Base-by-base conservation (phyloP, 2,329 filamentous ascomycete genomes). In the Talaromyces albobiverticillius region DNA sequence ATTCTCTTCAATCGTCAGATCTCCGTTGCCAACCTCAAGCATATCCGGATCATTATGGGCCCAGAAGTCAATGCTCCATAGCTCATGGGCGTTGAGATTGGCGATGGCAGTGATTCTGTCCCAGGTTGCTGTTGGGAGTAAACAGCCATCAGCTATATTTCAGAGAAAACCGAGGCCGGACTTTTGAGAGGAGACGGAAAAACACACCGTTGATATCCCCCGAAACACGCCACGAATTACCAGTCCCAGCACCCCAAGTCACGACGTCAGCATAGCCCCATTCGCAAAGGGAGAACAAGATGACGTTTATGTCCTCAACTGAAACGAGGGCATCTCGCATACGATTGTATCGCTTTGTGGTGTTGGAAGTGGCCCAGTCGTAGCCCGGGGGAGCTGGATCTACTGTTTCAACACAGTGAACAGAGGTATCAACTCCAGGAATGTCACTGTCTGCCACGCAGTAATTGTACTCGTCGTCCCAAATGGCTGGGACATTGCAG, bases 191-290 rank as follows among this genome's bases (percentile, higher is more conserved):
- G 10, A 51, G 41, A 29, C 6, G 22, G 11, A 38, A 5, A 14
- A 16, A 25, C 61, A 41, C 51, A 67, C 67, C 56, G 1, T 47
- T 61, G 26, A 72, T 72, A 59, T 72, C 69, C 1, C 62, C 66
- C 5, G 60, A 68, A 59, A 68, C 71, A 46, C 70, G 69, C 74
- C 74, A 77, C 23, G 73, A 77, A 53, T 78, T 76, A 2, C 76
- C 79, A 0, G 74, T 77, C 5, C 64, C 59, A 52, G 75, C 75
- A 6, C 76, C 81, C 79, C 80, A 83, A 3, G 63, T 61, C 50
- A 76, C 72, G 3, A 82, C 79, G 14, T 76, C 68, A 0, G 76
- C 79, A 14, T 73, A 62, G 3, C 81, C 81, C 80, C 81, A 83
- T 26, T 78, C 72, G 61, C 80, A 83, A 13, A 83, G 67, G 10